These are phyloP conservation scores for Neonectria sp. DNA, from an alignment of 2,329 filamentous ascomycete species.

Conservation along the genomic window DNA sequence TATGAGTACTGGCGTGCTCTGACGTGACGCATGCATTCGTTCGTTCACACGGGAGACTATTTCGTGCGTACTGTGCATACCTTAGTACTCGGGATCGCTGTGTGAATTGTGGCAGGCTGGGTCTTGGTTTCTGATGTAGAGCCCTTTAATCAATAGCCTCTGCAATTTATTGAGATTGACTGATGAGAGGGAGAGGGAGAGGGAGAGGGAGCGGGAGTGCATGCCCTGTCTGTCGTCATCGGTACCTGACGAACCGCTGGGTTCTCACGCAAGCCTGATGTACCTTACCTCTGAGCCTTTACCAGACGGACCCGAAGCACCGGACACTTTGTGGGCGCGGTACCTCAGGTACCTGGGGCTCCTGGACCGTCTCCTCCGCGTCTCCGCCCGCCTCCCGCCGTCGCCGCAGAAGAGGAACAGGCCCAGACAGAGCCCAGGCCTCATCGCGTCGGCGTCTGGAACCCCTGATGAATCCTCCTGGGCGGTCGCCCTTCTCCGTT, in stretches of 20 bases:
- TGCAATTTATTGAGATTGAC: neutral
- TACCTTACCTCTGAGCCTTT: slow-evolving; percentile 20
- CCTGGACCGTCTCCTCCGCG: slow-evolving; percentile 12
- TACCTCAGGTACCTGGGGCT: slow-evolving; percentile 15
- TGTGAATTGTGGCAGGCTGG: neutral
- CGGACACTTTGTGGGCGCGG: slow-evolving; percentile 6
- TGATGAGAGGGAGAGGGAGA: neutral
- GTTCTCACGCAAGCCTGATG: slow-evolving; percentile 9
- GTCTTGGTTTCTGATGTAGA: neutral
- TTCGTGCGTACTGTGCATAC: slow-evolving; percentile 3
- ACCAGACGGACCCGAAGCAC: slow-evolving; percentile 11
- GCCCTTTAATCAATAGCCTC: neutral
- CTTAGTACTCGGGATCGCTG: neutral
- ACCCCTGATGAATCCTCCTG: slow-evolving; percentile 19
- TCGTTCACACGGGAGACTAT: slow-evolving; percentile 1
- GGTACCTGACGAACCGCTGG: slow-evolving; percentile 16
- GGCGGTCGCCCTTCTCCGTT: neutral
- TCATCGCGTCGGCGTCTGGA: slow-evolving; percentile 26
- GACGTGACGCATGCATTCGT: slow-evolving; percentile 29
- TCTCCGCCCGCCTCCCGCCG: slow-evolving; percentile 23
- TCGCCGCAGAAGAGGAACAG: slow-evolving; percentile 16
- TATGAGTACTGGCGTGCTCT: slow-evolving; percentile 13
- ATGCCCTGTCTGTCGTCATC: slow-evolving; percentile 13
- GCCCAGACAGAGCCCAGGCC: slow-evolving; percentile 20
- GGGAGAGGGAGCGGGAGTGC: slow-evolving; percentile 4